Percentiles rank a stretch among this genome's conserved stretches.
These are phyloP conservation scores for Mycena olivaceomarginata DNA, from an alignment of 768 basidiomycete species.

Conservation along the genomic window DNA sequence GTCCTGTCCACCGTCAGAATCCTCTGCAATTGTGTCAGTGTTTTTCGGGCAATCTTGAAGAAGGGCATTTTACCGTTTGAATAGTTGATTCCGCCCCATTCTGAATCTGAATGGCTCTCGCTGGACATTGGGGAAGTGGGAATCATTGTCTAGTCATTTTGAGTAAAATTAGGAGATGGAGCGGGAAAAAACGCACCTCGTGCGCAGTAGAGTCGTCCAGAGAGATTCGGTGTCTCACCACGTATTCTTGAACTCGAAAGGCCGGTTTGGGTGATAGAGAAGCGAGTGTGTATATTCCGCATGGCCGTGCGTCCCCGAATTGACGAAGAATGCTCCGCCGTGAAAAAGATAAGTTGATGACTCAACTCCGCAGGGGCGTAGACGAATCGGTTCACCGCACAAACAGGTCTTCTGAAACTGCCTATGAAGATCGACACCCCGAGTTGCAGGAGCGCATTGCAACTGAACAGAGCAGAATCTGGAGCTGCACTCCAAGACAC, in stretches of 20 bases:
- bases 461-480: too few relatives aligned
- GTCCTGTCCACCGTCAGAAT: background rate
- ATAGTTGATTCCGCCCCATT: background rate
- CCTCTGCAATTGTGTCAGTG: background rate
- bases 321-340: constrained; percentile 15
- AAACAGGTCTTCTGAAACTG: too few relatives aligned
- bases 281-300: constrained; percentile 15
- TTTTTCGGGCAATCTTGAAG: background rate
- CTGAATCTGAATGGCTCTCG: too few relatives aligned
- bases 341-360: constrained; percentile 2
- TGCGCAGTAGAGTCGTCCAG: background rate
- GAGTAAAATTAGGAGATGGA: too few relatives aligned
- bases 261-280: background rate
- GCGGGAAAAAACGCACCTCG: too few relatives aligned
- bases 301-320: constrained; percentile 23
- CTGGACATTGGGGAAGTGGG: too few relatives aligned
- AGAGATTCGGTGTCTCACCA: background rate
- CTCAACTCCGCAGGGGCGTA: constrained; percentile 1
- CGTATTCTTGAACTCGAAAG: constrained; percentile 13
- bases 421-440: too few relatives aligned
- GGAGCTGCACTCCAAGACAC: too few relatives aligned
- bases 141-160: too few relatives aligned
- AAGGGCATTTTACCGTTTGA: background rate
- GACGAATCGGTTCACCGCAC: too few relatives aligned
- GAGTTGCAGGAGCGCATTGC: too few relatives aligned